Conservation (phyloP, 108 stramenopile species). For the Skeletonema grethae region DNA sequence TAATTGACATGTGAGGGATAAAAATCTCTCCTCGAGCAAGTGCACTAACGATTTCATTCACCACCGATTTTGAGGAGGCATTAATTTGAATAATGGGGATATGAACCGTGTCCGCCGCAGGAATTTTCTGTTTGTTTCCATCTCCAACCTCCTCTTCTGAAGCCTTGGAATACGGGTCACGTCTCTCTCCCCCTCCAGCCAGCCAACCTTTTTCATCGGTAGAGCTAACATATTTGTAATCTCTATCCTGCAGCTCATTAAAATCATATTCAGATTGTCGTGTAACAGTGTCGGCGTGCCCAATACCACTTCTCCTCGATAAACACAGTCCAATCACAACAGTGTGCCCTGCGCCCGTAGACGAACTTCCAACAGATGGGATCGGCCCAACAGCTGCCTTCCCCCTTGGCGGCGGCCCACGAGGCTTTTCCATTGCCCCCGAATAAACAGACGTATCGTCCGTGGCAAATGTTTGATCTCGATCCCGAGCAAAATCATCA, state of each 20-base stretch:
- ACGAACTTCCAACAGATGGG: background rate
- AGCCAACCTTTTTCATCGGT: slow-evolving; percentile 83
- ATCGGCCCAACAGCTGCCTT: background rate
- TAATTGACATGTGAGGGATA: slow-evolving; percentile 85
- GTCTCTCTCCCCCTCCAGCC: slow-evolving; percentile 85
- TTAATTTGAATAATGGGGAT: slow-evolving; percentile 89
- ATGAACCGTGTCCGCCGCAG: slow-evolving; percentile 83
- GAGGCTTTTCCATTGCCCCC: background rate
- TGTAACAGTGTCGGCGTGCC: slow-evolving; percentile 86
- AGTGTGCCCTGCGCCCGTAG: background rate
- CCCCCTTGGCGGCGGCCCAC: background rate
- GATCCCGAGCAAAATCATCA: background rate
- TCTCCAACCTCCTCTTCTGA: slow-evolving; percentile 4
- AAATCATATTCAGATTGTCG: slow-evolving; percentile 90
- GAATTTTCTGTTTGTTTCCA: slow-evolving; percentile 54
- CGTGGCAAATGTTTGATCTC: background rate
- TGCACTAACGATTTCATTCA: slow-evolving; percentile 71
- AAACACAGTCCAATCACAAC: slow-evolving; percentile 82
- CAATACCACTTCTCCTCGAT: slow-evolving; percentile 64
- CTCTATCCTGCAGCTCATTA: slow-evolving; percentile 89
- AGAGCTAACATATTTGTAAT: slow-evolving; percentile 87
- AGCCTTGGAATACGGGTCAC: slow-evolving; percentile 25
- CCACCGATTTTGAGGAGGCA: slow-evolving; percentile 53
- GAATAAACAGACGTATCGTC: background rate
- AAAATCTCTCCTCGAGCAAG: slow-evolving; percentile 86